Base-by-base conservation (phyloP, 2,329 filamentous ascomycete species). In the Fusarium aywerte region DNA sequence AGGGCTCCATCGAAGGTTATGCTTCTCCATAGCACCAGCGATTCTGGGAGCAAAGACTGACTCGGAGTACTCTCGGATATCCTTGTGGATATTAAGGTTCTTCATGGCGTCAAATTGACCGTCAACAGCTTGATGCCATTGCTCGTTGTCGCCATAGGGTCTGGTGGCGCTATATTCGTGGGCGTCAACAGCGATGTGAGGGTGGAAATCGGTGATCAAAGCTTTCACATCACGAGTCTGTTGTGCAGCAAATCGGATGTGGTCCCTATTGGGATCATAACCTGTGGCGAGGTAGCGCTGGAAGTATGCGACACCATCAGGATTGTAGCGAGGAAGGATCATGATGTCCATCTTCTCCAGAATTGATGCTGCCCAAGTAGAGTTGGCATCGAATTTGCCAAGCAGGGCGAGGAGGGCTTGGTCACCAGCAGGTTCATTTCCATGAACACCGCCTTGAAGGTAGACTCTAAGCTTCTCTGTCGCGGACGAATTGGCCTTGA, bases 321-420 rank as follows among this genome's bases (percentile, higher is more conserved):
- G 70, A n/a, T 75, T 75, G 20, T 75, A 75, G 1, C 74, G 71
- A 3, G 74, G 70, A 16, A 75, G 65, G 12, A 75, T 52, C 38
- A 74, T 53, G 11, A 75, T 75, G 18, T 75, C 74, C 62, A 75
- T 66, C 33, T 70, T 72, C 5, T 73, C 65, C 1, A 75, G 43
- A 3, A 75, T 54, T 1, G 69, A 73, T 0, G 60, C 53, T 2
- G 74, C n/a, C 73, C 73, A 75, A 0, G 67, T 67, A 5, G 66
- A 39, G 23, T 75, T 72, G 25, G 69, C 68, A 21, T 75, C 74
- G 6, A 75, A 58, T 7, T 75, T 75, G 2, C 74, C 74, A 0
- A 75, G 44, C 0, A 75, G 44, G 0, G 74, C 73, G 1, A 75
- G 64, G 3, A 75, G 63, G 1, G 66, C 70, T 44, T 75, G 69